Percentiles rank a stretch among this genome's conserved stretches.
These are phyloP conservation scores for Capsicum chinense DNA, from an alignment of 257 asterid species.

Conservation along the genomic window DNA sequence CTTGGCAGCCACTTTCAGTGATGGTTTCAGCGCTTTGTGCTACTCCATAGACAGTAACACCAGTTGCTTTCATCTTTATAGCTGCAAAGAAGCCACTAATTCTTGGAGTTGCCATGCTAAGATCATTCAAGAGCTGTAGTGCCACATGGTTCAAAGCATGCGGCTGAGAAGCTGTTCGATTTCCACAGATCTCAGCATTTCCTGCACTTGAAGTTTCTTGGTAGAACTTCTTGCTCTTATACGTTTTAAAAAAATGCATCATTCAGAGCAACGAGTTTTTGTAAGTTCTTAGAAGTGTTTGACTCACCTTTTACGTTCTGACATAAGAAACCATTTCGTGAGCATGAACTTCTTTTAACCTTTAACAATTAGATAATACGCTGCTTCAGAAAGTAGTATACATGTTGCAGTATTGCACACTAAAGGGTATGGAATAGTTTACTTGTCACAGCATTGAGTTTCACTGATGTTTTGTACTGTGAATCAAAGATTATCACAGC, in stretches of 20 bases:
- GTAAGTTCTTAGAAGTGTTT: not conserved
- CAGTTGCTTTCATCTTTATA: slow-evolving; percentile 35
- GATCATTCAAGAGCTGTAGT: slow-evolving; percentile 51
- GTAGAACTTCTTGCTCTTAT: slow-evolving; percentile 76
- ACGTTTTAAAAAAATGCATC: slow-evolving; percentile 42
- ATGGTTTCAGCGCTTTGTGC: slow-evolving; percentile 84
- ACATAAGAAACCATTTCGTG: not conserved
- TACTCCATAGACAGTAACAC: slow-evolving; percentile 49
- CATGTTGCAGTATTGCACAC: not conserved
- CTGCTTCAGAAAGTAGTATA: not conserved
- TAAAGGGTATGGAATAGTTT: not conserved
- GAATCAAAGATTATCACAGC: not conserved
- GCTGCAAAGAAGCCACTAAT: slow-evolving; percentile 70
- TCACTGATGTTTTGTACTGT: not conserved
- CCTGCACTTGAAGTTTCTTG: slow-evolving; percentile 72
- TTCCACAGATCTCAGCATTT: slow-evolving; percentile 67
- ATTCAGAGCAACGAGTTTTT: not conserved
- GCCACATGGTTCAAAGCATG: slow-evolving; percentile 49
- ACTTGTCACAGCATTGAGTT: not conserved
- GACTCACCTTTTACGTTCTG: not conserved
- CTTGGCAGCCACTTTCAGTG: slow-evolving; percentile 59
- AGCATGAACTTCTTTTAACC: not conserved
- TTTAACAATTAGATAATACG: not conserved
- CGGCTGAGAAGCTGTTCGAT: slow-evolving; percentile 54
- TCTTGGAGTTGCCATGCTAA: slow-evolving; percentile 66